Evolutionary conservation across 352 stramenopile species (phyloP).

Genomic region (Phytophthora pisi): DNA sequence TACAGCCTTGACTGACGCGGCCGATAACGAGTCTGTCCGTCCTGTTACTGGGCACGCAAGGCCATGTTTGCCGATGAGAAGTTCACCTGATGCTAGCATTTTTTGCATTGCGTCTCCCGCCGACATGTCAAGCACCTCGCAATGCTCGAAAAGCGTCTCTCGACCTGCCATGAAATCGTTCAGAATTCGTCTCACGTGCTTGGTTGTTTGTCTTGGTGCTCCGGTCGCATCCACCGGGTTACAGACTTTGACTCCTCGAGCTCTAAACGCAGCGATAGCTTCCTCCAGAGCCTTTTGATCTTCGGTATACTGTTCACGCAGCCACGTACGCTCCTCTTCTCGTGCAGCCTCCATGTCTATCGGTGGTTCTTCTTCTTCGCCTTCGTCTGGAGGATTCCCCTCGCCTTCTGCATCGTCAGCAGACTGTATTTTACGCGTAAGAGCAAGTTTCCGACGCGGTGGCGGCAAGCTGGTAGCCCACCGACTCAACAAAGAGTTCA

Average conservation of each 20-base stretch:
- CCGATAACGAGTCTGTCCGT: slow-evolving; percentile 7
- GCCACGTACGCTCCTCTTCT: slow-evolving; percentile 47
- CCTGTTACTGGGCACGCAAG: slow-evolving; percentile 48
- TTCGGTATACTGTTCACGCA: slow-evolving; percentile 49
- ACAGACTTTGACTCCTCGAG: slow-evolving; percentile 43
- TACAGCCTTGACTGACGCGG: slow-evolving; percentile 19
- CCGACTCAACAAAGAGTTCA: slow-evolving; percentile 35
- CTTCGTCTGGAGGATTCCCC: slow-evolving; percentile 11
- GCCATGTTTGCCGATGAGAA: slow-evolving; percentile 60
- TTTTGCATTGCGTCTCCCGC: slow-evolving; percentile 7
- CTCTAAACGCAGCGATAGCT: slow-evolving; percentile 41
- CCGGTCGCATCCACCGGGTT: slow-evolving; percentile 30
- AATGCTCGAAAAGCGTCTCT: slow-evolving; percentile 52
- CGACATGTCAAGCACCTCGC: slow-evolving; percentile 36
- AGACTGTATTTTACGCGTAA: slow-evolving; percentile 27
- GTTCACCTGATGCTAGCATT: slow-evolving; percentile 47
- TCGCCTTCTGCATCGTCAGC: slow-evolving; percentile 17
- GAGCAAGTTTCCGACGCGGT: slow-evolving; percentile 30
- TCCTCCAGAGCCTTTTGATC: slow-evolving; percentile 48
- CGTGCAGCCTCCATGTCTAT: slow-evolving; percentile 43
- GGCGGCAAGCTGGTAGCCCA: slow-evolving; percentile 39
- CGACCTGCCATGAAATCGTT: slow-evolving; percentile 42
- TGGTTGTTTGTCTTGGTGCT: slow-evolving; percentile 45
- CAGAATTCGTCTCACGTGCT: slow-evolving; percentile 34
- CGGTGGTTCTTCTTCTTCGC: slow-evolving; percentile 27